phyloP scores from a whole-genome alignment of 2,329 filamentous ascomycete species.

The Ceratocystis variospora region DNA sequence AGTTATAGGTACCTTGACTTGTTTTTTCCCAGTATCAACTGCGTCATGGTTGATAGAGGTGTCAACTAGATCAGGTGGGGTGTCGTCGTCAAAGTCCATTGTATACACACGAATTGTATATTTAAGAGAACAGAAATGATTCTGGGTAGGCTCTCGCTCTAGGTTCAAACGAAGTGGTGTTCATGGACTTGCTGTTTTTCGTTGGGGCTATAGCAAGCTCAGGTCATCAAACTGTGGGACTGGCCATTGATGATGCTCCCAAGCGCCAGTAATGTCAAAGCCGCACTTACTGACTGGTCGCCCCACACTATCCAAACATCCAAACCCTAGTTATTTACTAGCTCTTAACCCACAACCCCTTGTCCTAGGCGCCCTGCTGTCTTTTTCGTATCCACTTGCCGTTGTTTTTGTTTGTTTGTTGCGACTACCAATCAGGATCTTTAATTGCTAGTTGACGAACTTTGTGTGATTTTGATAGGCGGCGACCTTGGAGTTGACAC shows the following conservation, averaged over 20 bases:
- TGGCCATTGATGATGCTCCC: too few relatives aligned
- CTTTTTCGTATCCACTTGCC: slow-evolving; percentile 2
- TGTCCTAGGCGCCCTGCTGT: background rate
- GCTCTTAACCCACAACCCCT: background rate
- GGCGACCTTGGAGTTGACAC: background rate
- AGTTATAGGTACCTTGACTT: slow-evolving; percentile 64
- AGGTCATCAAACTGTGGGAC: too few relatives aligned
- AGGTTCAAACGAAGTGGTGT: too few relatives aligned
- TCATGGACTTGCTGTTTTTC: too few relatives aligned
- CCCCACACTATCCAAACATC: background rate
- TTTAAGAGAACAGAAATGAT: too few relatives aligned
- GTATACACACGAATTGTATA: slow-evolving; percentile 14
- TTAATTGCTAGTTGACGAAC: background rate
- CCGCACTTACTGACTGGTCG: background rate
- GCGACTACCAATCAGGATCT: background rate
- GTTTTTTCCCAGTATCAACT: slow-evolving; percentile 32
- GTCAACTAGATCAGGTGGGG: slow-evolving; percentile 50
- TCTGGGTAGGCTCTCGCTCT: too few relatives aligned
- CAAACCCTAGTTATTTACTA: background rate
- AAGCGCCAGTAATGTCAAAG: background rate
- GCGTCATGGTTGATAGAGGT: slow-evolving; percentile 29
- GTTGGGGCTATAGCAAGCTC: too few relatives aligned
- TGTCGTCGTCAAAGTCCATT: slow-evolving; percentile 54
- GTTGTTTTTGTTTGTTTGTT: slow-evolving; percentile 6
- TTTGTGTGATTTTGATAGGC: background rate